Base-by-base conservation (phyloP, 2,329 filamentous ascomycete genomes). In the Colletotrichum tofieldiae region DNA sequence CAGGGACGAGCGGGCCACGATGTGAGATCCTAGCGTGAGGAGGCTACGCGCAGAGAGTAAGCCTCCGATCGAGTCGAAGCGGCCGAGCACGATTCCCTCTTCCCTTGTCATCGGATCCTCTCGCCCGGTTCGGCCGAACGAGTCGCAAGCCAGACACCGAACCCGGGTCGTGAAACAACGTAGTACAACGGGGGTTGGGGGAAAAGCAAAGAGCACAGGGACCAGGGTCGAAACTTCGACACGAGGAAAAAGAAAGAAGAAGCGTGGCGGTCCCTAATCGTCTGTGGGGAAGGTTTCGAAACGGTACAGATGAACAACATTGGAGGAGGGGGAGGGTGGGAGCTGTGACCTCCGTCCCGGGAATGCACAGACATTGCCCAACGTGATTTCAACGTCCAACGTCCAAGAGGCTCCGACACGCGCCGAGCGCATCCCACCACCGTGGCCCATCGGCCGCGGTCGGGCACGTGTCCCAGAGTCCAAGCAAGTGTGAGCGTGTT, bases 361-460 rank as follows among this genome's bases (percentile, higher is more conserved):
- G 45, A 14, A 55, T 51, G 69, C 69, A 72, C 69, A 69, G 69
- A 72, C 69, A 9, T 39, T 26, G 37, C 18, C 41, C 37, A 16
- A 43, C 43, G 49, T 23, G 37, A 52, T 52, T 32, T 63, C 47
- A 64, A 60, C 43, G n/a, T 64, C 45, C 26, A 39, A 54, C 47
- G 18, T 71, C 29, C 43, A 43, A 32, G 49, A 66, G 47, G 64
- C 68, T 61, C 56, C 29, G 68, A 67, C 56, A 62, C 56, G 47
- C 56, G 68, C 55, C 29, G 39, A 39, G 49, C 49, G 47, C 35
- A 43, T 54, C 26, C 29, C 45, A 16, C 26, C 20, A 45, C 29
- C 20, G 26, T 52, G 35, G 35, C 47, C 41, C 2, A 23, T 58
- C 26, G 67, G 58, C 65, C 68, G 64, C 56, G n/a, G 35, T 58